Base-by-base conservation (phyloP, 257 asterid species). In the Solanum rostratum region DNA sequence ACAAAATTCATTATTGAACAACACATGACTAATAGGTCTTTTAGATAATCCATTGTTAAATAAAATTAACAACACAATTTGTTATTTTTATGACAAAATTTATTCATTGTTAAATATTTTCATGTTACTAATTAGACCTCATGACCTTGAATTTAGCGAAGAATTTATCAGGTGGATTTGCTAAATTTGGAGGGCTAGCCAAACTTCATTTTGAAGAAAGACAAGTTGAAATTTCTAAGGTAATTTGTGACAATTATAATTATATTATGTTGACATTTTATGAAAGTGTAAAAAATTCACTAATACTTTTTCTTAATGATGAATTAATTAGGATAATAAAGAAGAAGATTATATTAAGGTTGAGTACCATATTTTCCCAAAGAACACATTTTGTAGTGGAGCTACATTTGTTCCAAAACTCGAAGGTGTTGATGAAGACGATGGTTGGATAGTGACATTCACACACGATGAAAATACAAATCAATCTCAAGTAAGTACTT, bases 371-470 rank as follows among this genome's bases (percentile, higher is more conserved):
- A 70, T 79, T 70, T 73, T 85, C 14, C 88, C 88, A 11, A 69
- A 33, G 8, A 81, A 68, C 11, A 89, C 85, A 10, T 89, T 84
- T 14, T 85, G 87, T 49, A 73, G 79, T 9, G 88, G 91, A 10
- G 79, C 85, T 20, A 9, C 86, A 19, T 87, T 86, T 60, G 88
- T 87, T 14, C 84, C 86, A 20, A 89, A 87, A 52, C 2, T 6
- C 22, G 81, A 57, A 14, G 71, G 54, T 53, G 55, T 2, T 12
- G 82, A 84, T 3, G 91, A 89, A 30, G 90, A 87, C 59, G 91
- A 87, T 74, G 90, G 90, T 20, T 89, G 91, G 89, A 80, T 89
- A 43, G 81, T 89, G 16, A 7, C 84, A 5, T 86, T 55, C 59
- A 84, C 81, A 10, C 92, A 89, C 5, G 54, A 79, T 62, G 87